Evolutionary conservation across 78 protist genomes (phyloP), one percentile per base, ranked within the genome.

Genomic region (Mantamonas sphyraenae): DNA sequence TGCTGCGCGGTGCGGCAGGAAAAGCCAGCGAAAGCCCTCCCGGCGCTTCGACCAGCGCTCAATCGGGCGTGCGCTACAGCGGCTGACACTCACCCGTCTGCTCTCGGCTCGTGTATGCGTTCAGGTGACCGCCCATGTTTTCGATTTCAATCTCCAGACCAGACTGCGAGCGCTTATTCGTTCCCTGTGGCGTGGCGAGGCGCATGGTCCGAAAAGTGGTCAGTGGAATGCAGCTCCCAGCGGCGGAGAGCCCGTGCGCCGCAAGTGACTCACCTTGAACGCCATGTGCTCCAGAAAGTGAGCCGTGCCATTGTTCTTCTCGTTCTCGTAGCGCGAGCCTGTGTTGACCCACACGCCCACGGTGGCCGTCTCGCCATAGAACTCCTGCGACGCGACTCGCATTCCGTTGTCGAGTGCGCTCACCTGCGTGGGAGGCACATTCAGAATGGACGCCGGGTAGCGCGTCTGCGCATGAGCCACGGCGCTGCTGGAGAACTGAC

Each of bases 261-360:
- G 31, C 10, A 16, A 51, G 28, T 3, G 31, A 51, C 58, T 3
- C 58, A 47, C 53, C 75, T 93, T 95, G 83, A 95, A 95, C 55
- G 78, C 33, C 87, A 96, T 79, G 81, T 96, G 99, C 79, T 96
- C 99, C 40, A 94, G 81, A 77, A 96, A 96, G 74, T 96, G 99
- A 28, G 99, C 99, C 19, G 77, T 88, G 43, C 99, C 99, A 73
- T 92, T 93, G 82, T 76, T 92, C n/a, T 67, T 77, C n/a, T 71
- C 89, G 1, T 81, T 86, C 82, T 96, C 99, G 35, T 68, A 87
- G 19, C 95, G 90, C 58, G 86, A 69, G 47, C 99, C 99, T 3
- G 90, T 63, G 78, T 94, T 91, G 34, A 96, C 87, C 88, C 87
- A 96, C 38, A 96, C 86, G 31, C 98, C 97, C 20, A 92, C 83